Evolutionary conservation across 2,329 filamentous ascomycete species (phyloP).

Genomic region (Colletotrichum gloeosporioides): DNA sequence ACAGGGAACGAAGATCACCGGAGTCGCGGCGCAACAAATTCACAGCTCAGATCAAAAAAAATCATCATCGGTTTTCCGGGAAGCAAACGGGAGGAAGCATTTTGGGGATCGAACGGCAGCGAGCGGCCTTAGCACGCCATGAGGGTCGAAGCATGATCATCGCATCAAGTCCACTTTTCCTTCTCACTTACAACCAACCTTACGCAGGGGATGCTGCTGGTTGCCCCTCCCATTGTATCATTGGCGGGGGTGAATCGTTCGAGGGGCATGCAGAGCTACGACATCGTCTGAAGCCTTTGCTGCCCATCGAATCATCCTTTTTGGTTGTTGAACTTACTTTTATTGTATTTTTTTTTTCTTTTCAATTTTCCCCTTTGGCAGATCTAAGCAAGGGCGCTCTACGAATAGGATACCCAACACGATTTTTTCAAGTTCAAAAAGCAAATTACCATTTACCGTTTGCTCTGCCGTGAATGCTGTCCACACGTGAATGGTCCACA

Average conservation of each 20-base stretch:
- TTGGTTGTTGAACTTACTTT: neutral
- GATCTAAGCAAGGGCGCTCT: neutral
- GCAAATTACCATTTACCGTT: neutral
- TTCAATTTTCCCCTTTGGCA: neutral
- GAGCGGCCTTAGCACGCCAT: neutral
- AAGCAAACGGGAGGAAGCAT: neutral
- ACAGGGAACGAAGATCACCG: neutral
- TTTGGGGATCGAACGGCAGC: neutral
- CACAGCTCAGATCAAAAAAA: neutral
- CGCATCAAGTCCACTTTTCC: slow-evolving; percentile 3
- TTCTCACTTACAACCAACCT: neutral
- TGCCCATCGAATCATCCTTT: neutral
- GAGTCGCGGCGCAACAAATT: neutral
- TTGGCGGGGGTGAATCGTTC: neutral
- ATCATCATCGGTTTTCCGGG: neutral
- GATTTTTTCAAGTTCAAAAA: neutral
- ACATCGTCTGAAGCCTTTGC: neutral
- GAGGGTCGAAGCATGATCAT: neutral
- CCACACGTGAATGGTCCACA: neutral
- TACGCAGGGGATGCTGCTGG: neutral
- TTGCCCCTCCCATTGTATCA: neutral
- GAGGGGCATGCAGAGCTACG: neutral
- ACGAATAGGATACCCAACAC: slow-evolving; percentile 15
- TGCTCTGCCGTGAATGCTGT: neutral
- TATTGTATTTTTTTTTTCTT: neutral